Evolutionary conservation across 345 rosid genomes (phyloP).

Genomic region (Murraya koenigii): DNA sequence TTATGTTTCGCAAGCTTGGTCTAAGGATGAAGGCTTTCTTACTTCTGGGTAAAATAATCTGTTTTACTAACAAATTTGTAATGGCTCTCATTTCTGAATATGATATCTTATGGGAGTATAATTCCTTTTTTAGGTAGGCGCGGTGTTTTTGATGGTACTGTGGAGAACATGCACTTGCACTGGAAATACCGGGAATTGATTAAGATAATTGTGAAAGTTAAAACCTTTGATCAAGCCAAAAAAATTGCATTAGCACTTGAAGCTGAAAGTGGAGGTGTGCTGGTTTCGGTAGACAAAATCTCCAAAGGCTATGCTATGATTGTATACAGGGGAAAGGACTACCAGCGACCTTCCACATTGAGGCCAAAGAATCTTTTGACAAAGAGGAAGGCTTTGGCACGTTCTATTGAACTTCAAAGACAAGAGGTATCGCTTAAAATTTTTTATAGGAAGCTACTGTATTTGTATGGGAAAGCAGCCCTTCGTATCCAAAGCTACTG

Average conservation of each 20-base stretch:
- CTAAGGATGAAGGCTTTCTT: conserved; percentile 92
- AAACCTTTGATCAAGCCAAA: conserved; percentile 68
- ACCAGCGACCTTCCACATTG: conserved; percentile 69
- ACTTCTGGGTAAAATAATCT: conserved; percentile 66
- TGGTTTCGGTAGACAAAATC: conserved; percentile 86
- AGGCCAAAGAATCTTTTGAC: conserved; percentile 91
- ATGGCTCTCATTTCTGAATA: conserved; percentile 6
- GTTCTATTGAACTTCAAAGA: conserved; percentile 91
- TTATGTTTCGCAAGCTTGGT: conserved; percentile 96
- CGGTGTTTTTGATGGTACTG: conserved; percentile 93
- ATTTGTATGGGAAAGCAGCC: neutral
- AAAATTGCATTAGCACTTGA: conserved; percentile 88
- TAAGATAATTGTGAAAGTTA: conserved; percentile 75
- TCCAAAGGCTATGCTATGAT: conserved; percentile 91
- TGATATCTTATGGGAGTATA: conserved; percentile 18
- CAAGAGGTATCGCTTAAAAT: conserved; percentile 54
- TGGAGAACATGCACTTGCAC: conserved; percentile 98
- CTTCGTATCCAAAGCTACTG: neutral
- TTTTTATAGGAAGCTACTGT: neutral
- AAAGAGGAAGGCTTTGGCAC: conserved; percentile 95
- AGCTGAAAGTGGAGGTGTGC: conserved; percentile 92
- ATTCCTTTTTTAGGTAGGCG: conserved; percentile 68
- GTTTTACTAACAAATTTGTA: neutral
- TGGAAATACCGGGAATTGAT: conserved; percentile 94
- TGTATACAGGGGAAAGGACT: conserved; percentile 84